Conservation (phyloP, 2,329 filamentous ascomycete genomes). For the Thielaviopsis euricoi region DNA sequence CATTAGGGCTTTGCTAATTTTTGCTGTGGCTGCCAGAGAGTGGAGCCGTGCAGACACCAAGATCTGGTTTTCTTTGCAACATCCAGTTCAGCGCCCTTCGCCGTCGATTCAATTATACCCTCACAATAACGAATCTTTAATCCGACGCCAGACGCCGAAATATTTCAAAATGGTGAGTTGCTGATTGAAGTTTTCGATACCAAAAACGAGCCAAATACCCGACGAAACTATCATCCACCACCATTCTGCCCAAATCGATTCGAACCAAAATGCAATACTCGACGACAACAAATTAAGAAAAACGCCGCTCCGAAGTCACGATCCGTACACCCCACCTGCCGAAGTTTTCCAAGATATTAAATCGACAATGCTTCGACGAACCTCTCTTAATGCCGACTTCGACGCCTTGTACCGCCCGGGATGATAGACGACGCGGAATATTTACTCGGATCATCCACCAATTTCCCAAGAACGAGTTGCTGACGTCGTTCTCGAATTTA, state of each 20-base stretch:
- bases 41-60: slow-evolving; percentile 9
- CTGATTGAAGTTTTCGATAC: background rate
- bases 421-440: background rate
- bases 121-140: slow-evolving; percentile 11
- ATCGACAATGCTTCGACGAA: background rate
- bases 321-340: background rate
- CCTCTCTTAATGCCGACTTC: background rate
- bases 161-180: slow-evolving; percentile 13
- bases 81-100: slow-evolving; percentile 11
- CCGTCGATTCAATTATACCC: slow-evolving; percentile 11
- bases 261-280: background rate
- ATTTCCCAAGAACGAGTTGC: slow-evolving; percentile 6
- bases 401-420: background rate
- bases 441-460: background rate
- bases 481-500: slow-evolving; percentile 15
- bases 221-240: background rate
- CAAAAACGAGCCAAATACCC: background rate
- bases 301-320: background rate
- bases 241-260: background rate
- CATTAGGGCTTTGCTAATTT: slow-evolving; percentile 11
- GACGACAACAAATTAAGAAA: background rate
- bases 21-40: slow-evolving; percentile 10
- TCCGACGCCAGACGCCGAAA: slow-evolving; percentile 12
- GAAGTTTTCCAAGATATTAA: background rate
- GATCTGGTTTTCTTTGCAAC: slow-evolving; percentile 12